Conservation (phyloP, 2,329 filamentous ascomycete species). For the Whalleya microplaca region DNA sequence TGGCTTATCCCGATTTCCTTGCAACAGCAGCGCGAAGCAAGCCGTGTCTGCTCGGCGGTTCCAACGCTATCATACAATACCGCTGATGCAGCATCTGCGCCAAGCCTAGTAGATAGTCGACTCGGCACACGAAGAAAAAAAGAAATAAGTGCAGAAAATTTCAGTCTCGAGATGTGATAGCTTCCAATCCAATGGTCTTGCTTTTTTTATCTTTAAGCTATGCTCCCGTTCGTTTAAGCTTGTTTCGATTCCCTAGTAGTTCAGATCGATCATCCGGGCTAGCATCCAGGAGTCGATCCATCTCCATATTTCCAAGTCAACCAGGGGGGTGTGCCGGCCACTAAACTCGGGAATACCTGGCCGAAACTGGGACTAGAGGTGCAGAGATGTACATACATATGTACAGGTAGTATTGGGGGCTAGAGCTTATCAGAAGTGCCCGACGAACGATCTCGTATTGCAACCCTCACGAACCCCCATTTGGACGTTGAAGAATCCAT, state of each 20-base stretch:
- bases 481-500: background rate
- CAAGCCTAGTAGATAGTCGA: background rate
- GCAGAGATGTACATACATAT: background rate
- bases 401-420: background rate
- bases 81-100: too few relatives aligned
- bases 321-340: background rate
- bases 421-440: constrained; percentile 4
- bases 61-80: background rate
- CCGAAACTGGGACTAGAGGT: background rate
- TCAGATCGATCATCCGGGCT: constrained; percentile 4
- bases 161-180: background rate
- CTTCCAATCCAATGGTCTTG: too few relatives aligned
- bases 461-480: background rate
- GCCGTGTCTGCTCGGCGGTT: background rate
- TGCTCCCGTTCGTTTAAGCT: background rate
- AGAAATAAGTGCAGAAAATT: background rate
- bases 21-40: background rate
- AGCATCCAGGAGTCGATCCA: constrained; percentile 2
- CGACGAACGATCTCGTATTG: background rate
- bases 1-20: background rate
- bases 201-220: background rate
- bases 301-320: background rate
- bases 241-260: background rate
- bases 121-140: background rate
- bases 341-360: background rate